Percentiles rank a stretch among this genome's conserved stretches.
phyloP scores from a whole-genome alignment of 176 grass and related monocot species.

The Oryza glumipatula region DNA sequence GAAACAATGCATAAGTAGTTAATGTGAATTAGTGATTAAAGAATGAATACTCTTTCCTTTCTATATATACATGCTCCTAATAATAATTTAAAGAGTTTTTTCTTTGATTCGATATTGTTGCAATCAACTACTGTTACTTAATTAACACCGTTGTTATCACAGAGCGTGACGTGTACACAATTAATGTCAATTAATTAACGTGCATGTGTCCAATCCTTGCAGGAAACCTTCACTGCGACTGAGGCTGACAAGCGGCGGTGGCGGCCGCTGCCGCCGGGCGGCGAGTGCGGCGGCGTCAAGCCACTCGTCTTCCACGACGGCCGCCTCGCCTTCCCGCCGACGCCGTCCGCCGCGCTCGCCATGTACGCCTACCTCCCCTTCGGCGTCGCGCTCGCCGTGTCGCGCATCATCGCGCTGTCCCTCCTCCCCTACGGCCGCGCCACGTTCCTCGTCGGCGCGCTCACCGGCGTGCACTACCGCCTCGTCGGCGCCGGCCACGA shows the following conservation, averaged over 20 bases:
- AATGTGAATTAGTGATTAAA: no score
- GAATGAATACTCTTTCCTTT: no score
- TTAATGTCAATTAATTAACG: slow-evolving; percentile 9
- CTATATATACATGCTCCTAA: no score
- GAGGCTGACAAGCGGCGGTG: slow-evolving; percentile 58
- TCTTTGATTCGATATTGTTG: no score
- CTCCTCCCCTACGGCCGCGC: slow-evolving; percentile 57
- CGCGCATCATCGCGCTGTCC: slow-evolving; percentile 42
- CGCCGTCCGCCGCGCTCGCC: slow-evolving; percentile 53
- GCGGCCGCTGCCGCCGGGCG: slow-evolving; percentile 41
- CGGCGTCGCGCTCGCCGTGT: slow-evolving; percentile 38
- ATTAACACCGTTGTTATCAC: background rate
- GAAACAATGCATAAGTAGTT: no score
- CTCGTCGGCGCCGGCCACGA: slow-evolving; percentile 11
- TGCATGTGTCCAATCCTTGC: slow-evolving; percentile 17
- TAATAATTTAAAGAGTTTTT: no score
- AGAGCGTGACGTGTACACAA: background rate
- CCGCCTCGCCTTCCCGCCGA: slow-evolving; percentile 69
- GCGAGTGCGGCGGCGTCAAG: slow-evolving; percentile 43
- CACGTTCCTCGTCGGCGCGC: slow-evolving; percentile 47
- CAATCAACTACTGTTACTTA: no score
- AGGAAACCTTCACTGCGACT: slow-evolving; percentile 58
- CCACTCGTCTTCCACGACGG: slow-evolving; percentile 87
- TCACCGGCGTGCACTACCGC: slow-evolving; percentile 53
- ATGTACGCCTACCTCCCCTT: slow-evolving; percentile 85